These are phyloP conservation scores for Fusarium acutatum DNA, from an alignment of 2,329 filamentous ascomycete genomes.

Conservation along the genomic window DNA sequence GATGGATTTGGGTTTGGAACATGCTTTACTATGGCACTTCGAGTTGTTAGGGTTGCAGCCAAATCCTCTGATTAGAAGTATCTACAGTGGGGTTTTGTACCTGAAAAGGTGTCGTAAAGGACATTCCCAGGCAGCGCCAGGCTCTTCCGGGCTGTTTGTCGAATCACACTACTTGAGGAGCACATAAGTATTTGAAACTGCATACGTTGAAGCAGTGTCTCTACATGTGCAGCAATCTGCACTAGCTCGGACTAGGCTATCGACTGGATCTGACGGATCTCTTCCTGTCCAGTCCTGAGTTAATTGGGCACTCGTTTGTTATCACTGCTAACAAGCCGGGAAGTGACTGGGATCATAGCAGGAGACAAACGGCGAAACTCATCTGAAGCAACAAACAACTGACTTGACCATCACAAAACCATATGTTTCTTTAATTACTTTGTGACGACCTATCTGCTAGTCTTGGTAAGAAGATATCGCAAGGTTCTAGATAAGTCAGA, in stretches of 20 bases:
- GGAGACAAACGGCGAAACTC: conserved; percentile 9
- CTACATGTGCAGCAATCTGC: background rate
- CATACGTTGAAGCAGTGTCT: background rate
- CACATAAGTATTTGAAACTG: background rate
- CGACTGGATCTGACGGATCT: conserved; percentile 29
- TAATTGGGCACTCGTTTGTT: conserved; percentile 29
- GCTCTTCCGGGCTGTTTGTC: conserved; percentile 25
- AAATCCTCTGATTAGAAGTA: background rate
- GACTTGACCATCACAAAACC: background rate
- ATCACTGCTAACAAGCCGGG: background rate
- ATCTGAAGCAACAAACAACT: conserved; percentile 2
- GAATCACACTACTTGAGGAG: background rate
- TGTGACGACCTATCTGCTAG: background rate
- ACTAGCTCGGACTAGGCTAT: conserved; percentile 27
- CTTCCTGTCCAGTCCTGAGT: conserved; percentile 23
- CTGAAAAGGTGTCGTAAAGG: background rate
- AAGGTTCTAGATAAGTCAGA: background rate
- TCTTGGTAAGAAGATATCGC: background rate
- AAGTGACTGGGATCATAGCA: conserved; percentile 8
- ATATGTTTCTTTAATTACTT: background rate
- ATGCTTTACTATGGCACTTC: conserved; percentile 12
- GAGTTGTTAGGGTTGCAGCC: conserved; percentile 5
- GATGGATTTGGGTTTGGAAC: conserved; percentile 24
- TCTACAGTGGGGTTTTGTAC: background rate
- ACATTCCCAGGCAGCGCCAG: conserved; percentile 11